phyloP scores from a whole-genome alignment of 352 stramenopile species.

The Globisporangium lucens region DNA sequence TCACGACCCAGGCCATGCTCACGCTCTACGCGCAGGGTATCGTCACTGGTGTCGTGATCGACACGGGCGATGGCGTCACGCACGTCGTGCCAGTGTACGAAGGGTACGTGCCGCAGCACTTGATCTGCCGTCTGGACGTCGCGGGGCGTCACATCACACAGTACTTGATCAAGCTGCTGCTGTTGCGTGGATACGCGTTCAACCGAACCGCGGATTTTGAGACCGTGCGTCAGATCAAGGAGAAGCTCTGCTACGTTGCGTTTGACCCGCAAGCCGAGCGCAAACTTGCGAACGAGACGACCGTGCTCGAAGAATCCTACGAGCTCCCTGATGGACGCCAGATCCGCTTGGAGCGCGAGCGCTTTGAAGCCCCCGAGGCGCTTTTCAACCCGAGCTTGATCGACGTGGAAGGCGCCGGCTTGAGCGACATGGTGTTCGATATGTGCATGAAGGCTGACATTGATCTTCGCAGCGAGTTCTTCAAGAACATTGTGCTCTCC shows the following conservation, averaged over 20 bases:
- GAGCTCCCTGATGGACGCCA: conserved; percentile 96
- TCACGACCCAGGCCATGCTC: conserved; percentile 92
- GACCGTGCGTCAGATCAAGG: conserved; percentile 93
- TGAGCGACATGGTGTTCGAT: conserved; percentile 97
- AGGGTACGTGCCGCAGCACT: conserved; percentile 87
- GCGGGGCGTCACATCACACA: conserved; percentile 87
- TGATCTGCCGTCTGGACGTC: conserved; percentile 91
- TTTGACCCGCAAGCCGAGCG: conserved; percentile 87
- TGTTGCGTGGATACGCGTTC: conserved; percentile 89
- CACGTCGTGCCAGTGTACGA: conserved; percentile 91
- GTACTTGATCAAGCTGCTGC: conserved; percentile 91
- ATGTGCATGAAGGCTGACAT: conserved; percentile 97
- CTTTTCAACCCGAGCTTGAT: conserved; percentile 97
- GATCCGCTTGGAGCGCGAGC: conserved; percentile 93
- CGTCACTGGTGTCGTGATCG: conserved; percentile 89
- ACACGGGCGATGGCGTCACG: conserved; percentile 89
- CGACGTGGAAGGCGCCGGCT: conserved; percentile 93
- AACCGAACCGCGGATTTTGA: conserved; percentile 93
- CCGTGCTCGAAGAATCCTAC: conserved; percentile 90
- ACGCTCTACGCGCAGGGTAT: conserved; percentile 91
- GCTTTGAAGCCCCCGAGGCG: conserved; percentile 94
- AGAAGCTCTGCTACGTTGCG: conserved; percentile 93
- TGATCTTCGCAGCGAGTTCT: conserved; percentile 95
- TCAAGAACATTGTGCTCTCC: conserved; percentile 97
- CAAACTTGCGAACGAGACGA: conserved; percentile 89